Conservation (phyloP, 495 filamentous ascomycete genomes). For the Terfezia boudieri region DNA sequence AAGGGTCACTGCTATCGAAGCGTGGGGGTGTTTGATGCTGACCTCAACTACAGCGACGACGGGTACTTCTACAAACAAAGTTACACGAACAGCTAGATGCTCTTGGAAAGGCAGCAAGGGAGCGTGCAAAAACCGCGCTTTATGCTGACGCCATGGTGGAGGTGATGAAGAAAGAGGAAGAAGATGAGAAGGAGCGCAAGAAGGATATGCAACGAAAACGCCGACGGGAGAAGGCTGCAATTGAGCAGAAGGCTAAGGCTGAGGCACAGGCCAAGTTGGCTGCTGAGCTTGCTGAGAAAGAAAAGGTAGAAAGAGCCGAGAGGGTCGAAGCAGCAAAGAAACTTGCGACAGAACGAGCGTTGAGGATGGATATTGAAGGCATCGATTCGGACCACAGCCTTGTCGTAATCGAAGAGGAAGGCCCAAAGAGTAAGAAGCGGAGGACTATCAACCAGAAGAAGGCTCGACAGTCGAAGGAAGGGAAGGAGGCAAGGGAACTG, state of each 20-base stretch:
- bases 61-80: slow-evolving; percentile 26
- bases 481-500: slow-evolving; percentile 11
- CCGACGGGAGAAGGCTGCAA: slow-evolving; percentile 84
- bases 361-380: slow-evolving; percentile 44
- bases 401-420: slow-evolving; percentile 59
- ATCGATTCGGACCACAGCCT: slow-evolving; percentile 76
- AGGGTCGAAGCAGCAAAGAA: slow-evolving; percentile 47
- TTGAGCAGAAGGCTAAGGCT: slow-evolving; percentile 66
- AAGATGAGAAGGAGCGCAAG: slow-evolving; percentile 95
- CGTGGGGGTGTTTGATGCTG: slow-evolving; percentile 1
- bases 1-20: slow-evolving; percentile 15
- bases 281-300: slow-evolving; percentile 60
- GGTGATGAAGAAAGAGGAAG: slow-evolving; percentile 71
- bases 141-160: slow-evolving; percentile 54
- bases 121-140: slow-evolving; percentile 32
- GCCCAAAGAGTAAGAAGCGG: slow-evolving; percentile 47
- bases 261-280: slow-evolving; percentile 50
- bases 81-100: slow-evolving; percentile 31
- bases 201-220: slow-evolving; percentile 98
- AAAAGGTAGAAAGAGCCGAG: slow-evolving; percentile 77
- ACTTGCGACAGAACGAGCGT: slow-evolving; percentile 35
- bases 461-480: slow-evolving; percentile 22
- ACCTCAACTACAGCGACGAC: slow-evolving; percentile 23
- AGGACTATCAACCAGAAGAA: slow-evolving; percentile 34
- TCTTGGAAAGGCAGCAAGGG: slow-evolving; percentile 30